Base-by-base conservation (phyloP, 108 stramenopile species). In the Chaetoceros tenuissimus region DNA sequence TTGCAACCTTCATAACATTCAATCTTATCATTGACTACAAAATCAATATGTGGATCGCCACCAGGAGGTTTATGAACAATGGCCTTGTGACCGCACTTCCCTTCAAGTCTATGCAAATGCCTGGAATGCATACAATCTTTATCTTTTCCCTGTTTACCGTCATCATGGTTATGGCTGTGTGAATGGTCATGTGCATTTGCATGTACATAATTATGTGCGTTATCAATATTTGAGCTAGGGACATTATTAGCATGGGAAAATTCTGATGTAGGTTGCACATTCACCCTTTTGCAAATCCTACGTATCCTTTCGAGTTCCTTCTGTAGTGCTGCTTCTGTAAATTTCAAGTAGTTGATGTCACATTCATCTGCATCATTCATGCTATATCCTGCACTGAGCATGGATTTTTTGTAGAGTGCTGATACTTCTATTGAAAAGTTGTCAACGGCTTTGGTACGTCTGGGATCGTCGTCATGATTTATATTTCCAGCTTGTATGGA, bases 21-120 rank as follows among this genome's bases (percentile, higher is more conserved):
- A 18, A 84, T 66, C 57, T 65, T 75, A 26, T 77, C 66, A n/a
- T 71, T 72, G 7, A 84, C 75, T 2, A 84, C 71, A 55, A 84
- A 84, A 54, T 84, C 82, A 55, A 84, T 75, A 64, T 84, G 82
- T 3, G 74, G 64, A 31, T 26, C 57, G 2, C 74, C 78, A 59
- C 68, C 67, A 30, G 64, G 57, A 21, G 78, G 78, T 34, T 77
- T 59, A 63, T 84, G 82, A 28, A 84, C 52, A 46, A 84, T 76
- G 0, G 82, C 76, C 31, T 66, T 73, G 49, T 84, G 82, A 3
- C 82, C 82, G 44, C 82, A 84, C 30, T 79, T 68, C 17, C 78
- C 78, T 50, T 72, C 68, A 8, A 76, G 46, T 8, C 67, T 62
- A 60, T 84, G 82, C 2, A 80, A 24, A 58, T 84, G 82, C 0